Evolutionary conservation across 495 filamentous ascomycete species (phyloP), one percentile per base, ranked within the genome.

Genomic region (Tetracladium marchalianum): DNA sequence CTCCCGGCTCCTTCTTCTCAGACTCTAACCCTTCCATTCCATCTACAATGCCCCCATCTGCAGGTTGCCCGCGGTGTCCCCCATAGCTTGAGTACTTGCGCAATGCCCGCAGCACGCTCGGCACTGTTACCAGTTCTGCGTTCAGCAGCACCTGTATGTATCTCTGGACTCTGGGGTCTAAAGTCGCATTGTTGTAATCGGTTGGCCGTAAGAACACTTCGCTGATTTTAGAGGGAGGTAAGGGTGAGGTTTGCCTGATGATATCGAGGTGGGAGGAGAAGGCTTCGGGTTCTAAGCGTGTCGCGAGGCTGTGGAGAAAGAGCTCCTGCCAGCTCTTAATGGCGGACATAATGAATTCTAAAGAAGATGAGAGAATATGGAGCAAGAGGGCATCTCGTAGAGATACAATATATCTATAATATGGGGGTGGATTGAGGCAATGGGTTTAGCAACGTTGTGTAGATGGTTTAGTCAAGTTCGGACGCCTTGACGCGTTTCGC

Each of bases 121-220:
- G 66, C 5, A 68, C 64, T 47, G 79, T 75, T 27, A 83, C 64
- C 46, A 69, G 57, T 15, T 47, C 45, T 36, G 64, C 58, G 32
- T 71, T 68, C 31, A 79, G 69, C 22, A 88, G 68, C 11, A 68
- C 68, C 58, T 82, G 69, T 27, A 84, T 59, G 62, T 88, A 90
- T 15, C 73, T 65, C 5, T 72, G 68, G 17, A 84, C 61, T 37
- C 83, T 69, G 17, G 79, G 78, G 51, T 88, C 84, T 62, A 82
- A 73, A 47, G 64, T 65, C 53, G 71, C 59, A 32, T 55, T 62
- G 41, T 71, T 71, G 22, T 58, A 56, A 11, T 61, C 57, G 19
- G 71, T 71, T 1, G 78, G 76, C 18, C 69, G 70, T 5, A 87
- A 63, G 27, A 81, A 67, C 2, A 84, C 55, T 46, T 82, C 75